A percentile compares a stretch with the other conserved stretches of the same genome.
Conservation (phyloP, 2,329 filamentous ascomycete genomes). For the Arthroderma uncinatum region DNA sequence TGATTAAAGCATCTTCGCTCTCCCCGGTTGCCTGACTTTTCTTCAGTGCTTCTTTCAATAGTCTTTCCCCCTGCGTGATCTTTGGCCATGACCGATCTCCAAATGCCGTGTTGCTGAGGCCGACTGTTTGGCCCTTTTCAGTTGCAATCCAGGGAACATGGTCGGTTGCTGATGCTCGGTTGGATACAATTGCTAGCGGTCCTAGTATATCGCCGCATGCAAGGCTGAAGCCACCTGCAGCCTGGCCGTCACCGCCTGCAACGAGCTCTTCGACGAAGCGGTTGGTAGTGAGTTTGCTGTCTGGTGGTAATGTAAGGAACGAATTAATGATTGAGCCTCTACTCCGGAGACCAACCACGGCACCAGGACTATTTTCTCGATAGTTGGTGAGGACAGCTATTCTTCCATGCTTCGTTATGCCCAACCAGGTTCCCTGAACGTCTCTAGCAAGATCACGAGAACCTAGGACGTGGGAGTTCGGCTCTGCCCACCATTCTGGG, state of each 20-base stretch:
- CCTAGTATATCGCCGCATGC: slow-evolving; percentile 47
- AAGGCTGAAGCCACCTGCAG: slow-evolving; percentile 52
- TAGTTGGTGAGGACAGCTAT: slow-evolving; percentile 55
- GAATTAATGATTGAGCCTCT: slow-evolving; percentile 50
- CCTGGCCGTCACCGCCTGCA: slow-evolving; percentile 41
- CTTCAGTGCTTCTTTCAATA: slow-evolving; percentile 41
- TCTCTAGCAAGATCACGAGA: slow-evolving; percentile 51
- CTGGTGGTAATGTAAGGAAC: slow-evolving; percentile 42
- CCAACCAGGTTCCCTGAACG: slow-evolving; percentile 54
- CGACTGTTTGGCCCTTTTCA: slow-evolving; percentile 42
- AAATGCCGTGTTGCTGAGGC: slow-evolving; percentile 51
- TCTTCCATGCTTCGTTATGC: slow-evolving; percentile 49
- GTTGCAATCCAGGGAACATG: slow-evolving; percentile 43
- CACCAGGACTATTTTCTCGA: slow-evolving; percentile 41
- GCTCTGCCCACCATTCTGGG: slow-evolving; percentile 49
- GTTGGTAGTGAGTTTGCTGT: slow-evolving; percentile 33
- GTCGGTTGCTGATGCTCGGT: slow-evolving; percentile 44
- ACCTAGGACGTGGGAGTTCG: slow-evolving; percentile 46
- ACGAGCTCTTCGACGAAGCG: slow-evolving; percentile 46
- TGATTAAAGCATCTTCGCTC: slow-evolving; percentile 40
- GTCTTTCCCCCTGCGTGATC: slow-evolving; percentile 46
- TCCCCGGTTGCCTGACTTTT: slow-evolving; percentile 34
- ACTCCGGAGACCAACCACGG: slow-evolving; percentile 39
- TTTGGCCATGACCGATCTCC: slow-evolving; percentile 52
- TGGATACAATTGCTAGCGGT: slow-evolving; percentile 50